Base-by-base conservation (phyloP, 2,329 filamentous ascomycete species). In the Fusarium sp. region DNA sequence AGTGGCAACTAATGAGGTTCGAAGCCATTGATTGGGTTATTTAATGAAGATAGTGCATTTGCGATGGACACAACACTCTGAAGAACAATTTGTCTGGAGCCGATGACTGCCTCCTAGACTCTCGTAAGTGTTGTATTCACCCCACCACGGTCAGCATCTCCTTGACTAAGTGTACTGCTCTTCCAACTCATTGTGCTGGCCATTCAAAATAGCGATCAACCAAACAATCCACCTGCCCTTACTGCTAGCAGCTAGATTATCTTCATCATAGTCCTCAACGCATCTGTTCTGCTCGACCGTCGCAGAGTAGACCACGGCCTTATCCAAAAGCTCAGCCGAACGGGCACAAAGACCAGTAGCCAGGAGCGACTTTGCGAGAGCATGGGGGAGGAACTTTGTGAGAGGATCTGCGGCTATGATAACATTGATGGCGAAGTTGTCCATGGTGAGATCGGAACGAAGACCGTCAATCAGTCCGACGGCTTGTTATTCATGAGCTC, bases 1-100 rank as follows among this genome's bases (percentile, higher is more conserved):
- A 0, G 6, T 4, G 2, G 11, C 6, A 22, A 4, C 6, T 28
- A 5, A 6, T 3, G 4, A 12, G 13, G 10, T 11, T 5, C 4
- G 3, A 15, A 11, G 0, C 8, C 3, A 30, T 28, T 11, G 6
- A 48, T n/a, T 8, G 26, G 4, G 6, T 2, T 6, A 12, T 12
- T 6, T 15, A 0, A 4, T 17, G 9, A 11, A 15, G 3, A 17
- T 3, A 50, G 3, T 13, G 6, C 3, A 13, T 17, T 12, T 6
- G 3, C 0, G n/a, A 30, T n/a, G 10, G 10, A n/a, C 3, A 50
- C 18, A 3, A 32, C 3, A 50, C 8, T 24, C 15, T 32, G 5
- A 10, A 26, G 8, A 13, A n/a, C 13, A n/a, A 15, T 15, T 42
- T n/a, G 13, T n/a, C 41, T 17, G 41, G 15, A n/a, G 22, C 41